Base-by-base conservation (phyloP, 1,284 basidiomycete species). In the Pholiota adiposa region DNA sequence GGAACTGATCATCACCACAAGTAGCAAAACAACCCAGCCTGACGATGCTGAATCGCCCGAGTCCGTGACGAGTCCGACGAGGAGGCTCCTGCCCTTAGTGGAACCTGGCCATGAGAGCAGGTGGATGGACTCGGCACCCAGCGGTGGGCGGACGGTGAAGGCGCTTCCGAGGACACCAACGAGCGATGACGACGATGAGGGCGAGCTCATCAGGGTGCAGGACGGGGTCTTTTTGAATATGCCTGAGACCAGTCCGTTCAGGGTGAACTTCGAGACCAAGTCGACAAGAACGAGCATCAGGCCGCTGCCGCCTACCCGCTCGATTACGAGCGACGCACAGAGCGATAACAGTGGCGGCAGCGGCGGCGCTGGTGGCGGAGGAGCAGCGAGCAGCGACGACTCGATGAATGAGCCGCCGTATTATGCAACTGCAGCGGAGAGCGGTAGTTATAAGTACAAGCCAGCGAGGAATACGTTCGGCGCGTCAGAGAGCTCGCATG, bases 171-270 rank as follows among this genome's bases (percentile, higher is more conserved):
- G 58, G 23, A 58, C 59, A 16, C 57, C 64, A n/a, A 54, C 43
- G 11, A 43, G 38, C 27, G 36, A 52, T 12, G 55, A 58, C 34
- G 58, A 52, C 5, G 55, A 58, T 34, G 49, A 60, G 4, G 59
- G 52, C 8, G 54, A 53, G 6, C 56, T 56, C n/a, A 54, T 61
- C 2, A 59, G 63, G 29, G 50, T 60, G 2, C 55, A 64, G 46
- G 67, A 63, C 41, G 65, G 60, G 11, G 63, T 63, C 0, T 69
- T 73, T 46, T 70, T 80, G 50, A 68, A 71, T 50, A 70, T 81
- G 29, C 71, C 75, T 43, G 66, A 72, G 49, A 72, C 70, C 19
- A 83, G 80, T 67, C 79, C 83, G 8, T 83, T 84, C 63, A 71
- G 68, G 51, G 68, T 83, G 43, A 77, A 82, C 51, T 75, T 84